Percentiles rank a stretch among this genome's conserved stretches.
These are phyloP conservation scores for Sedum album DNA, from an alignment of 164 flowering plant genomes.

Conservation along the genomic window DNA sequence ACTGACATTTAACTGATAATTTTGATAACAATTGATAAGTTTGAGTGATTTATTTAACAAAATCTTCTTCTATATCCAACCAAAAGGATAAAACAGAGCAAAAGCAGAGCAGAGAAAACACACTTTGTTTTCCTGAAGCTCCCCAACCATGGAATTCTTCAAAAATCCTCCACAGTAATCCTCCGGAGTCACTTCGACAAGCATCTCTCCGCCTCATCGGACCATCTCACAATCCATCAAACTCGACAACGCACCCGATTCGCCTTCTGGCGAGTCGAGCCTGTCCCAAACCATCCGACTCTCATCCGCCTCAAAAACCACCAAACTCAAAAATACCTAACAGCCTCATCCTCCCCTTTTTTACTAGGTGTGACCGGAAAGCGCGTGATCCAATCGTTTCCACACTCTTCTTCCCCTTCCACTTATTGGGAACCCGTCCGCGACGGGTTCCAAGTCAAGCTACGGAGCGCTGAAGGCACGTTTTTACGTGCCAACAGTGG, in stretches of 20 bases:
- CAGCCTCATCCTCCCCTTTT: conserved; percentile 42
- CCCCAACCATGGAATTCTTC: conserved; percentile 38
- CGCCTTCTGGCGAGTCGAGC: conserved; percentile 44
- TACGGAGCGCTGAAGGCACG: conserved; percentile 36
- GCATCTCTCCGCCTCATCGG: conserved; percentile 55
- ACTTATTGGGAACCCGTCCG: conserved; percentile 48
- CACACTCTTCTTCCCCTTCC: conserved; percentile 11
- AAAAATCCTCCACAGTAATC: conserved; percentile 30
- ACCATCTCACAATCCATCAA: conserved; percentile 42
- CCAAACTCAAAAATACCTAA: conserved; percentile 32
- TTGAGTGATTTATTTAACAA: no score
- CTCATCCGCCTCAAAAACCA: conserved; percentile 41
- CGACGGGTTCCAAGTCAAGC: conserved; percentile 61
- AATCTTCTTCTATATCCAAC: no score
- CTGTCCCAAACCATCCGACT: conserved; percentile 13
- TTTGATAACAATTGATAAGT: no score
- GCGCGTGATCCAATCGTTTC: conserved; percentile 28
- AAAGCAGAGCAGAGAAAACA: not conserved
- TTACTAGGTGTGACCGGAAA: conserved; percentile 59
- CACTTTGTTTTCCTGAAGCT: not conserved
- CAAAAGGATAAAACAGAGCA: not conserved
- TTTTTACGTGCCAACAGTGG: conserved; percentile 67
- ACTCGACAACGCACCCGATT: conserved; percentile 28
- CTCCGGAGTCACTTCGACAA: conserved; percentile 64
- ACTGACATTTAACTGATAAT: no score